phyloP scores from a whole-genome alignment of 2,329 filamentous ascomycete genomes.

The Alternaria sp. region DNA sequence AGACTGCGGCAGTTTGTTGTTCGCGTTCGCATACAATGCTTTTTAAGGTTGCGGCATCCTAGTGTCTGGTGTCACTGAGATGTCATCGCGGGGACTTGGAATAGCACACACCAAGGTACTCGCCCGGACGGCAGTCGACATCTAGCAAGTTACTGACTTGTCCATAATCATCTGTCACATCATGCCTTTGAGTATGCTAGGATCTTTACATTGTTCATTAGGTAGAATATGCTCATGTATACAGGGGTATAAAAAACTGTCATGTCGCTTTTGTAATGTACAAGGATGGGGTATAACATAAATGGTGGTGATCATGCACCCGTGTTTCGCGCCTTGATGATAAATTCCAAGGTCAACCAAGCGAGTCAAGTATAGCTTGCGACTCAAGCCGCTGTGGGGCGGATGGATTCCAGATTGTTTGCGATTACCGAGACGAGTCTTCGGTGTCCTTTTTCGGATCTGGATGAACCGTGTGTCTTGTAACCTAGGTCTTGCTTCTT shows the following conservation, averaged over 20 bases:
- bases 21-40: neutral
- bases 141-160: neutral
- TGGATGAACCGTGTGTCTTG: neutral
- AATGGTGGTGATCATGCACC: neutral
- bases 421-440: neutral
- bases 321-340: neutral
- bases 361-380: neutral
- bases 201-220: neutral
- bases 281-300: constrained; percentile 1
- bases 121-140: neutral
- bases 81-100: neutral
- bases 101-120: neutral
- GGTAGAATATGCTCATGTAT: neutral
- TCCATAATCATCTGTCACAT: neutral
- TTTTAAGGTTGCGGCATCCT: neutral
- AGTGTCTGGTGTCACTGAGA: neutral
- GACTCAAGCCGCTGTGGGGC: constrained; percentile 1
- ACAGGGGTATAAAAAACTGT: neutral
- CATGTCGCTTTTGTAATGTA: neutral
- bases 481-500: neutral
- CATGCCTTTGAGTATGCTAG: neutral
- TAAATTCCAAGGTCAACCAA: neutral
- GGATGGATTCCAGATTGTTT: neutral
- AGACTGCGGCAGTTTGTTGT: neutral
- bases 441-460: neutral